Percentiles rank a stretch among this genome's conserved stretches.
Conservation (phyloP, 2,329 filamentous ascomycete species). For the Hypoxylon sp. region DNA sequence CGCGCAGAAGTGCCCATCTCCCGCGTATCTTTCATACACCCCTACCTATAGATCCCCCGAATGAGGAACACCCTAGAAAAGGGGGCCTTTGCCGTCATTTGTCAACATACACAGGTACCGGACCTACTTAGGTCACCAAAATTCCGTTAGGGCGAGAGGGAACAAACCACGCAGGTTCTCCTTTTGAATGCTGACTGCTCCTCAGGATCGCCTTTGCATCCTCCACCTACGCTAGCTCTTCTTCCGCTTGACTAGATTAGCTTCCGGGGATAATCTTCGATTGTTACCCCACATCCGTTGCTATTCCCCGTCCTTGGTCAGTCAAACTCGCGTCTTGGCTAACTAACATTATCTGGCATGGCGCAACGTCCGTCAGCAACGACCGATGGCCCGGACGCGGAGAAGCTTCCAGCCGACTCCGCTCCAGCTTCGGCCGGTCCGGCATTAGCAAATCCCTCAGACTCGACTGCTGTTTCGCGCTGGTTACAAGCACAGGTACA, state of each 20-base stretch:
- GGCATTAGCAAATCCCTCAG: conserved; percentile 11
- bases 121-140: conserved; percentile 24
- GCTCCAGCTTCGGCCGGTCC: conserved; percentile 6
- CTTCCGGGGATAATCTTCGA: conserved; percentile 12
- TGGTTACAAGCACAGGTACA: conserved; percentile 31
- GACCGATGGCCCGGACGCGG: conserved; percentile 19
- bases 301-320: conserved; percentile 20
- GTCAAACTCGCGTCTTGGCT: conserved; percentile 14
- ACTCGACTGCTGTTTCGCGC: conserved; percentile 8
- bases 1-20: conserved; percentile 24
- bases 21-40: conserved; percentile 19
- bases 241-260: conserved; percentile 11
- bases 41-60: conserved; percentile 26
- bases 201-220: conserved; percentile 24
- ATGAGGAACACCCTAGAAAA: conserved; percentile 21
- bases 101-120: conserved; percentile 4
- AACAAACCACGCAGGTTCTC: conserved; percentile 4
- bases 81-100: conserved; percentile 22
- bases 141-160: conserved; percentile 16
- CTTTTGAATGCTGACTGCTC: conserved; percentile 11
- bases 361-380: conserved; percentile 19
- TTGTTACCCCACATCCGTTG: conserved; percentile 23
- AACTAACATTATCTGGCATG: conserved; percentile 8
- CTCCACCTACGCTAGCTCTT: conserved; percentile 8
- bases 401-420: conserved; percentile 24